These are phyloP conservation scores for Lodderomyces beijingensis DNA, from an alignment of 1,139 yeast species.

Conservation along the genomic window DNA sequence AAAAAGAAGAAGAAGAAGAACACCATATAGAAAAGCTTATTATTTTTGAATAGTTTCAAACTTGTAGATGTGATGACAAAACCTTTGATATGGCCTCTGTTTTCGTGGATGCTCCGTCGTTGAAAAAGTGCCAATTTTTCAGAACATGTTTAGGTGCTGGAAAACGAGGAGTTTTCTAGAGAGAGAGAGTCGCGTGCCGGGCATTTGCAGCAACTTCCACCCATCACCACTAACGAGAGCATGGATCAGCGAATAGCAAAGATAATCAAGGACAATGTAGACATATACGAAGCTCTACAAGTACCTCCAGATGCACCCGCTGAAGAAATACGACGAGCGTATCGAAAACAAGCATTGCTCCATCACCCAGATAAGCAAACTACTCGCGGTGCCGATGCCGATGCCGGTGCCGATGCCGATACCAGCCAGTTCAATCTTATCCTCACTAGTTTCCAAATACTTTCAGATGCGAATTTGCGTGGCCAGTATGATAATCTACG, in stretches of 20 bases:
- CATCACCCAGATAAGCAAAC: conserved; percentile 64
- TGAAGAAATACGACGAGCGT: conserved; percentile 71
- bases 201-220: too few species aligned
- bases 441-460: conserved; percentile 35
- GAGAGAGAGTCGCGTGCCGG: too few species aligned
- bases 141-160: too few species aligned
- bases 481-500: conserved; percentile 34
- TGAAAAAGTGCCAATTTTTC: too few species aligned
- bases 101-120: too few species aligned
- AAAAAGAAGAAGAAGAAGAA: too few species aligned
- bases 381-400: conserved; percentile 10
- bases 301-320: conserved; percentile 18
- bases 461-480: conserved; percentile 27
- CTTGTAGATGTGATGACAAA: too few species aligned
- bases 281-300: conserved; percentile 32
- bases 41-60: too few species aligned
- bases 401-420: conserved; percentile 13
- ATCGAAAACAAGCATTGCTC: conserved; percentile 70
- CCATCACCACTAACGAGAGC: too few species aligned
- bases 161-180: too few species aligned
- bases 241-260: conserved; percentile 17
- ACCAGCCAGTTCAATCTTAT: conserved; percentile 36
- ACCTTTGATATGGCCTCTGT: too few species aligned
- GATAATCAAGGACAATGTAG: conserved; percentile 27
- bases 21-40: too few species aligned